Evolutionary conservation across 768 basidiomycete genomes (phyloP).

Genomic region (Leucosporidium creatinivorum): DNA sequence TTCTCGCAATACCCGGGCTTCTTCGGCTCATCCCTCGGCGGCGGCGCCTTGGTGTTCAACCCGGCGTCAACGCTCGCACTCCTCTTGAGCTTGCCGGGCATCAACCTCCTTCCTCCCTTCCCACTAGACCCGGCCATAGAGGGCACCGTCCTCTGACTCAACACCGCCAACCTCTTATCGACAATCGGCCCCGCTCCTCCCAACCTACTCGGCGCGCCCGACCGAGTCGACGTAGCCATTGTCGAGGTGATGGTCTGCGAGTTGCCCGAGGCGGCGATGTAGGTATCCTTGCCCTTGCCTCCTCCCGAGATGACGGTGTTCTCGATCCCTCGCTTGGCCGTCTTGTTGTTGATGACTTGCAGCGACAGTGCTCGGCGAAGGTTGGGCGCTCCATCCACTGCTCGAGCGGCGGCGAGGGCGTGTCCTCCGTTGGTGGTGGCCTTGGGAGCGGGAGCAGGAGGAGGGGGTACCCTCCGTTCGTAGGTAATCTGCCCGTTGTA

Average conservation of each 20-base stretch:
- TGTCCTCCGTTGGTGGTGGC: not conserved
- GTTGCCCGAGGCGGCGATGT: slow-evolving; percentile 90
- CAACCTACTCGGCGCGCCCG: slow-evolving; percentile 13
- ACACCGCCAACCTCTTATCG: slow-evolving; percentile 36
- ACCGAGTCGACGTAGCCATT: slow-evolving; percentile 46
- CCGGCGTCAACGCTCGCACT: slow-evolving; percentile 37
- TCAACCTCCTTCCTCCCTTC: slow-evolving; percentile 42
- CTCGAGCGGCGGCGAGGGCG: slow-evolving; percentile 20
- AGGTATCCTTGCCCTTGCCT: slow-evolving; percentile 39
- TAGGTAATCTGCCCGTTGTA: slow-evolving; percentile 23
- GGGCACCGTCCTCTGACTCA: slow-evolving; percentile 6
- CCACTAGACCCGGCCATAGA: not conserved
- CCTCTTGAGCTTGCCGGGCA: slow-evolving; percentile 48
- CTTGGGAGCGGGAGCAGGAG: slow-evolving; percentile 1
- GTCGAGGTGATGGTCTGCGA: slow-evolving; percentile 86
- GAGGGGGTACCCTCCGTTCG: slow-evolving; percentile 8
- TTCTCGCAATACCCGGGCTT: slow-evolving; percentile 98
- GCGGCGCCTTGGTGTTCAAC: slow-evolving; percentile 21
- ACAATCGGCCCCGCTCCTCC: slow-evolving; percentile 21
- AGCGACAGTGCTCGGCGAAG: slow-evolving; percentile 41
- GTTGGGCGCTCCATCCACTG: slow-evolving; percentile 18
- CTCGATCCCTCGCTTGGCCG: not conserved
- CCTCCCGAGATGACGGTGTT: not conserved
- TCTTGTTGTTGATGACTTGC: slow-evolving; percentile 34
- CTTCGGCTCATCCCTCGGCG: slow-evolving; percentile 57